Base-by-base conservation (phyloP, 371 early-diverging fungal genomes). In the Syncephalastrum monosporum region DNA sequence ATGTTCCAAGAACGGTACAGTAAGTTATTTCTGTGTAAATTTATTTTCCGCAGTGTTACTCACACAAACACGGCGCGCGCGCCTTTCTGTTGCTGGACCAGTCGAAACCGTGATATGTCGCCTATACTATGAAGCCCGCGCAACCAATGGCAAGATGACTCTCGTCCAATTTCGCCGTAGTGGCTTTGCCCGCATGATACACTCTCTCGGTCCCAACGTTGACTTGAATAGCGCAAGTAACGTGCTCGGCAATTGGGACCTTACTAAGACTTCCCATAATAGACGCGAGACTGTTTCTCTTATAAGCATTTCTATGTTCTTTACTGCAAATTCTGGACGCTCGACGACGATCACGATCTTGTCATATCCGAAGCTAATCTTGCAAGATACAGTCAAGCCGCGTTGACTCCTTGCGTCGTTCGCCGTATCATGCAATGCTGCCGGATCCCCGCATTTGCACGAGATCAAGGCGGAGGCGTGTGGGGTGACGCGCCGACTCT, bases 291-390 rank as follows among this genome's bases (percentile, higher is more conserved):
- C 72, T 74, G 79, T 77, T 95, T 97, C 64, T 95, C 95, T 6
- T 97, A 97, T 76, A 93, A 94, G 67, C 95, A 97, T 65, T 97
- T 95, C 62, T 97, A 95, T 71, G 97, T 97, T 14, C 81, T 97
- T 4, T 97, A 94, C 64, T 96, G 95, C 81, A 94, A 92, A 71
- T 94, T 97, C 67, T 95, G 91, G 89, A 91, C 93, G 46, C 74
- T 96, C 46, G 94, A 93, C 68, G 68, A 74, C 24, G 88, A 93
- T 55, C 89, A 89, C 44, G 91, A 92, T 58, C 64, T 87, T 48
- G 67, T 86, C 42, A 70, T 93, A 42, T 80, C 80, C 44, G 82
- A 82, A 53, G 63, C 76, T 42, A 87, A 90, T 47, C 63, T 92
- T 50, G 56, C 74, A 15, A 77, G 82, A 46, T 92, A 92, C 64